These are phyloP conservation scores for Veloboletus limbatus DNA, from an alignment of 1,284 basidiomycete genomes.

Conservation along the genomic window DNA sequence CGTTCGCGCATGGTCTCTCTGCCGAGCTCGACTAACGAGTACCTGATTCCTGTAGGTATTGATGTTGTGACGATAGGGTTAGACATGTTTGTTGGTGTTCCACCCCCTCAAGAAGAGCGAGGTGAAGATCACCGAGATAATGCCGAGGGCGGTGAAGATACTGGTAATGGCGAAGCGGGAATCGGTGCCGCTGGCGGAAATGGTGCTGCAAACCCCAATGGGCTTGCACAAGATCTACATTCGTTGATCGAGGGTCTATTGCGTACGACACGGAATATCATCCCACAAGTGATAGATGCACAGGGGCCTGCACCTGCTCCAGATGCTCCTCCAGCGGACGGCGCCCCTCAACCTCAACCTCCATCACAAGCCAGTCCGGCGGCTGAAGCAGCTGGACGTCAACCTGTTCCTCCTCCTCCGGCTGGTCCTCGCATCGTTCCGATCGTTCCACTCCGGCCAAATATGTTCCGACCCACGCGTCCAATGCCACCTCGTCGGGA, in stretches of 20 bases:
- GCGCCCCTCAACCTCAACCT: conserved; percentile 3
- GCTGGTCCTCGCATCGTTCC: conserved; percentile 18
- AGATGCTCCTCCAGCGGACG: conserved; percentile 1
- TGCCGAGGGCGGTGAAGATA: conserved; percentile 3
- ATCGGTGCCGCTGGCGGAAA: conserved; percentile 16
- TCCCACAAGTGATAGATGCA: conserved; percentile 21
- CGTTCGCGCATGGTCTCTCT: conserved; percentile 11
- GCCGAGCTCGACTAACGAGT: conserved; percentile 22
- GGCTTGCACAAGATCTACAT: conserved; percentile 25
- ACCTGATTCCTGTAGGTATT: conserved; percentile 11
- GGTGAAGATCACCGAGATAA: conserved; percentile 11
- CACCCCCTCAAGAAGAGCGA: conserved; percentile 6
- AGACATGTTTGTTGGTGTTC: conserved; percentile 31
- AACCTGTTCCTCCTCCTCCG: background rate
- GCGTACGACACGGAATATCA: conserved; percentile 24
- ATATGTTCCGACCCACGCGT: conserved; percentile 28
- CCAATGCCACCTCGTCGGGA: conserved; percentile 34
- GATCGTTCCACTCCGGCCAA: conserved; percentile 16
- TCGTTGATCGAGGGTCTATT: conserved; percentile 25
- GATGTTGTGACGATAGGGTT: conserved; percentile 32
- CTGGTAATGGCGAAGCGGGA: conserved; percentile 2
- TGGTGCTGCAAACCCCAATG: conserved; percentile 15
- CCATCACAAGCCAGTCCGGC: conserved; percentile 9
- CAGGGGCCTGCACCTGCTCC: conserved; percentile 11
- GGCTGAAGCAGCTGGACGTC: conserved; percentile 10